A percentile compares a stretch with the other conserved stretches of the same genome.
phyloP scores from a whole-genome alignment of 257 asterid genomes.

The Capsicum pubescens region DNA sequence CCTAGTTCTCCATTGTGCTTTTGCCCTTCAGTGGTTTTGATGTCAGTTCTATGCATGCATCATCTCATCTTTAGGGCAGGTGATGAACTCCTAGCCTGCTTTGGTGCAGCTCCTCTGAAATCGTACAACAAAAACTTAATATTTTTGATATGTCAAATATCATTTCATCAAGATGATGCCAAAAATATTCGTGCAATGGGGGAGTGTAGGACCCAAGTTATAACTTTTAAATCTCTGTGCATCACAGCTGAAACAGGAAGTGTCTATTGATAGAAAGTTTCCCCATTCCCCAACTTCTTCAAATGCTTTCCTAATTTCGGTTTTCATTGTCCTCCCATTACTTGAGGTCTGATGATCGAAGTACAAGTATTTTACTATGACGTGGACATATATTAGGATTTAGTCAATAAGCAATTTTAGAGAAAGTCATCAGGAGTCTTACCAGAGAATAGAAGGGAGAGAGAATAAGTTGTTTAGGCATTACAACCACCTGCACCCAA shows the following conservation, averaged over 20 bases:
- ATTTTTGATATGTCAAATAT: not conserved
- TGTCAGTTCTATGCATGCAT: not conserved
- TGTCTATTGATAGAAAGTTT: not conserved
- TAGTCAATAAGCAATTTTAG: not conserved
- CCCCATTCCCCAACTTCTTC: not conserved
- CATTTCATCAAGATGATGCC: slow-evolving; percentile 13
- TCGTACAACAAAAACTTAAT: not conserved
- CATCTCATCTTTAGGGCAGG: not conserved
- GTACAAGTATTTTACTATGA: not conserved
- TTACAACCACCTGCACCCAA: not conserved
- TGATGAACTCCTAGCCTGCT: slow-evolving; percentile 5
- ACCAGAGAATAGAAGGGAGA: not conserved
- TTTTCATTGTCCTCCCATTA: not conserved
- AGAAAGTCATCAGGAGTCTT: not conserved
- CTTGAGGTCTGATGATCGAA: not conserved
- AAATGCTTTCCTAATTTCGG: not conserved
- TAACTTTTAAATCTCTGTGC: not conserved
- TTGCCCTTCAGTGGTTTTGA: not conserved
- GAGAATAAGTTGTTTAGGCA: not conserved
- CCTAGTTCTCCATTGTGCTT: not conserved
- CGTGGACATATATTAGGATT: not conserved
- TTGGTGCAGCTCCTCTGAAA: not conserved
- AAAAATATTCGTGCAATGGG: not conserved
- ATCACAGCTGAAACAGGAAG: not conserved
- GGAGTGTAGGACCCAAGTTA: not conserved